phyloP scores from a whole-genome alignment of 2,329 filamentous ascomycete genomes.

The Verticillium longisporum region DNA sequence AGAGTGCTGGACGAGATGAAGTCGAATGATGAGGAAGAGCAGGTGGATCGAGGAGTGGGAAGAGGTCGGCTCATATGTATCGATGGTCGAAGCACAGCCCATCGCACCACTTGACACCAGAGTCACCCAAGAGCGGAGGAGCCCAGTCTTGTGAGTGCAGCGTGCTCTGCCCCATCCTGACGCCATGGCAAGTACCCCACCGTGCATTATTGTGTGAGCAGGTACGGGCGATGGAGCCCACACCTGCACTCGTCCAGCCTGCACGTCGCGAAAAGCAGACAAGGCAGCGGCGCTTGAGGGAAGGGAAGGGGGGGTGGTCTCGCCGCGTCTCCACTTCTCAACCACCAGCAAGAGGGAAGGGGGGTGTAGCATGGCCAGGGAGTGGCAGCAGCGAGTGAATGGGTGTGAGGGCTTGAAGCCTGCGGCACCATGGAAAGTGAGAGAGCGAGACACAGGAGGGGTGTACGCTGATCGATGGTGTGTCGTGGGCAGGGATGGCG shows the following conservation, averaged over 20 bases:
- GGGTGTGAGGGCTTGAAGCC: background rate
- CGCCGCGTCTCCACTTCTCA: background rate
- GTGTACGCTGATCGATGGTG: background rate
- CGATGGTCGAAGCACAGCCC: conserved; percentile 12
- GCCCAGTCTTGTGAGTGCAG: conserved; percentile 4
- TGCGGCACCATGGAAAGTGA: background rate
- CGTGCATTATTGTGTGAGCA: conserved; percentile 2
- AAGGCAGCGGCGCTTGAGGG: conserved; percentile 7
- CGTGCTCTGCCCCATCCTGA: conserved; percentile 4
- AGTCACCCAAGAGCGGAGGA: conserved; percentile 7
- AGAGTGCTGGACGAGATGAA: conserved; percentile 8
- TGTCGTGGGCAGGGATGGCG: conserved; percentile 2
- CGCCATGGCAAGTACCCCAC: background rate
- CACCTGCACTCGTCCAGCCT: conserved; percentile 2
- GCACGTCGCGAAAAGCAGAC: conserved; percentile 3
- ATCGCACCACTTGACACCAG: background rate
- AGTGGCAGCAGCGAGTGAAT: background rate
- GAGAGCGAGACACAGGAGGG: background rate
- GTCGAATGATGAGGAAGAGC: conserved; percentile 10
- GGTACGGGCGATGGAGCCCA: conserved; percentile 5
- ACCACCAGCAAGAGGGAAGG: background rate
- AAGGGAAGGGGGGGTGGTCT: background rate
- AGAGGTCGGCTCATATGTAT: conserved; percentile 14
- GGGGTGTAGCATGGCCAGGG: background rate
- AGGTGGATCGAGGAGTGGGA: conserved; percentile 11